phyloP scores from a whole-genome alignment of 2,329 filamentous ascomycete species.

The Xylariaceae sp. region DNA sequence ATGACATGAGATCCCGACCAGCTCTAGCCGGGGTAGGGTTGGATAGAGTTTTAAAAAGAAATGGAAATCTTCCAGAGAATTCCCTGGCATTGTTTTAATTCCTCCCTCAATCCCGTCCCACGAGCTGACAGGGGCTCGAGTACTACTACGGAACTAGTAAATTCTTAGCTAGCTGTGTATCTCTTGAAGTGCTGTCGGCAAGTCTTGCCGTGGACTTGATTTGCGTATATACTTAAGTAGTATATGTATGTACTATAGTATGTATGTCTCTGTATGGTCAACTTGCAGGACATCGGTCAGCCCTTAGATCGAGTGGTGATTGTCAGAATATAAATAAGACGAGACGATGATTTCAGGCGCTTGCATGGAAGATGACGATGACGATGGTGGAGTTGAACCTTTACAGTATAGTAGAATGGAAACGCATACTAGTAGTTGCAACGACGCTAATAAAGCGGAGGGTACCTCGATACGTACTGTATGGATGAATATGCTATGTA shows the following conservation, averaged over 20 bases:
- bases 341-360: slow-evolving; percentile 14
- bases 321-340: background rate
- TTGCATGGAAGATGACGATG: slow-evolving; percentile 24
- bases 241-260: no score
- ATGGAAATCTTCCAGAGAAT: slow-evolving; percentile 31
- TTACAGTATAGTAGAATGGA: slow-evolving; percentile 15
- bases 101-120: slow-evolving; percentile 16
- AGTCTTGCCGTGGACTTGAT: slow-evolving; percentile 7
- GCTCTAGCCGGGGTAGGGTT: slow-evolving; percentile 18
- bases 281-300: slow-evolving; percentile 8
- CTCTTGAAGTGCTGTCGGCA: slow-evolving; percentile 8
- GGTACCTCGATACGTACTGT: slow-evolving; percentile 2
- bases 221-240: slow-evolving; percentile 14
- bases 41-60: slow-evolving; percentile 26
- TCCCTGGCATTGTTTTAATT: slow-evolving; percentile 21
- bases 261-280: no score
- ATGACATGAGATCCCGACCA: slow-evolving; percentile 17
- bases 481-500: slow-evolving; percentile 17
- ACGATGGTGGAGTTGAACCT: slow-evolving; percentile 24
- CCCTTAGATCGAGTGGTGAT: background rate
- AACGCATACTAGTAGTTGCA: slow-evolving; percentile 9
- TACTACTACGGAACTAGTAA: background rate
- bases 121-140: slow-evolving; percentile 6
- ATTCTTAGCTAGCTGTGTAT: slow-evolving; percentile 7
- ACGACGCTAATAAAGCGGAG: background rate